phyloP scores from a whole-genome alignment of 1,139 yeast species.

The Zygoascus sp. region DNA sequence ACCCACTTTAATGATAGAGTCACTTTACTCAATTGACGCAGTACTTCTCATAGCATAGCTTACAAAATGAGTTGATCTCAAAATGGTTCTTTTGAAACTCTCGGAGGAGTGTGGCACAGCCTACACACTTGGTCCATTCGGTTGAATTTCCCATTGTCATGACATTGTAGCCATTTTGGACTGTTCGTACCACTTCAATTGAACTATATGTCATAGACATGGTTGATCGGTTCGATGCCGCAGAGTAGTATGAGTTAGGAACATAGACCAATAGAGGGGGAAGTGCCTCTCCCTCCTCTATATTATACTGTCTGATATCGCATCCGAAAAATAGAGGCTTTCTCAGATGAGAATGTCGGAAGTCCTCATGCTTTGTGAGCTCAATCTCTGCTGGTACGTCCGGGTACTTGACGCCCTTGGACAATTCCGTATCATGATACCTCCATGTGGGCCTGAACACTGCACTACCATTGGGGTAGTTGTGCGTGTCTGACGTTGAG shows the following conservation, averaged over 20 bases:
- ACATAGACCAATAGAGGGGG: constrained; percentile 53
- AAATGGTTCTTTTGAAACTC: constrained; percentile 60
- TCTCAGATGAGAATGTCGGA: constrained; percentile 45
- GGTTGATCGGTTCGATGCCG: constrained; percentile 46
- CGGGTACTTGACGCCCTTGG: constrained; percentile 62
- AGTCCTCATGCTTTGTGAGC: constrained; percentile 32
- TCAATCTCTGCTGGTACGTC: constrained; percentile 62
- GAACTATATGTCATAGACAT: constrained; percentile 42
- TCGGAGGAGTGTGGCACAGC: constrained; percentile 76
- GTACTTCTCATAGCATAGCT: constrained; percentile 58
- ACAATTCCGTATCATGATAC: constrained; percentile 38
- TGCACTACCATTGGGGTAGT: constrained; percentile 26
- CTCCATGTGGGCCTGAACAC: constrained; percentile 20
- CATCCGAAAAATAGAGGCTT: constrained; percentile 64
- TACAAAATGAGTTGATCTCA: constrained; percentile 61
- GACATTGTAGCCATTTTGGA: constrained; percentile 51
- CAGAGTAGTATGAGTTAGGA: constrained; percentile 50
- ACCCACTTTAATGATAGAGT: too few relatives aligned
- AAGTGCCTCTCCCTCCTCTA: constrained; percentile 31
- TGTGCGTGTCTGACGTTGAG: constrained; percentile 22
- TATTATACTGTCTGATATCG: constrained; percentile 50
- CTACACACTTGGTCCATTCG: constrained; percentile 69
- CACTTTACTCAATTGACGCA: constrained; percentile 45
- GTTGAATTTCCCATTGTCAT: constrained; percentile 44
- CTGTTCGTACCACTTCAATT: constrained; percentile 43